These are phyloP conservation scores for Cercospora nicotianae DNA, from an alignment of 2,329 filamentous ascomycete genomes.

Conservation along the genomic window DNA sequence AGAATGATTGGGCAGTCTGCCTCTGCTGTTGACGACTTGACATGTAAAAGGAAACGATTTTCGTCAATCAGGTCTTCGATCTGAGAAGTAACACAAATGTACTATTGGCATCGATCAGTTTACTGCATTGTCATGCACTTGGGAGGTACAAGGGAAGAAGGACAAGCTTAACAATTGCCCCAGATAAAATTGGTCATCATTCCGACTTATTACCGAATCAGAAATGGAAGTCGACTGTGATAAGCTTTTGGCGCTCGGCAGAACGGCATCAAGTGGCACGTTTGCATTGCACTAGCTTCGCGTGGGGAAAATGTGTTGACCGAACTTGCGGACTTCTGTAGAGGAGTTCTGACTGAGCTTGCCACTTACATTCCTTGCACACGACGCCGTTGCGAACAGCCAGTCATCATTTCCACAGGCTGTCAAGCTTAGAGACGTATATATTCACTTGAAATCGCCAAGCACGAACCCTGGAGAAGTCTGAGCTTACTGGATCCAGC, in stretches of 20 bases:
- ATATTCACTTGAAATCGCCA: conserved; percentile 11
- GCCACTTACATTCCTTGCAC: not conserved
- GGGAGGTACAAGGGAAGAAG: not conserved
- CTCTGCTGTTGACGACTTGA: not conserved
- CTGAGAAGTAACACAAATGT: not conserved
- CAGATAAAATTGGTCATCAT: not conserved
- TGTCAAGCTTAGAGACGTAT: not conserved
- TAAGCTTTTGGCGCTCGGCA: conserved; percentile 6
- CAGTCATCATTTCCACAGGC: not conserved
- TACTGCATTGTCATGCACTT: not conserved
- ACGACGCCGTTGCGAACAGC: not conserved
- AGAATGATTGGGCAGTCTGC: not conserved
- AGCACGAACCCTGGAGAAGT: not conserved
- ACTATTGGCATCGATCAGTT: not conserved
- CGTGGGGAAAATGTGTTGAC: not conserved
- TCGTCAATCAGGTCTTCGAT: not conserved
- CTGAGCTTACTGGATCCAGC: not conserved
- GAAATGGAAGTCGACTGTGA: not conserved
- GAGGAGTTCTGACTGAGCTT: not conserved
- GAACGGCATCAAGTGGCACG: conserved; percentile 2
- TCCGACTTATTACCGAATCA: not conserved
- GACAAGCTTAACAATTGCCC: not conserved
- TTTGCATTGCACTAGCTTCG: conserved; percentile 4
- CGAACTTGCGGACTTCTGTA: not conserved
- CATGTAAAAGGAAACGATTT: not conserved